Percentiles rank a stretch among this genome's conserved stretches.
These are phyloP conservation scores for Cerioporus squamosus DNA, from an alignment of 1,284 basidiomycete genomes.

Conservation along the genomic window DNA sequence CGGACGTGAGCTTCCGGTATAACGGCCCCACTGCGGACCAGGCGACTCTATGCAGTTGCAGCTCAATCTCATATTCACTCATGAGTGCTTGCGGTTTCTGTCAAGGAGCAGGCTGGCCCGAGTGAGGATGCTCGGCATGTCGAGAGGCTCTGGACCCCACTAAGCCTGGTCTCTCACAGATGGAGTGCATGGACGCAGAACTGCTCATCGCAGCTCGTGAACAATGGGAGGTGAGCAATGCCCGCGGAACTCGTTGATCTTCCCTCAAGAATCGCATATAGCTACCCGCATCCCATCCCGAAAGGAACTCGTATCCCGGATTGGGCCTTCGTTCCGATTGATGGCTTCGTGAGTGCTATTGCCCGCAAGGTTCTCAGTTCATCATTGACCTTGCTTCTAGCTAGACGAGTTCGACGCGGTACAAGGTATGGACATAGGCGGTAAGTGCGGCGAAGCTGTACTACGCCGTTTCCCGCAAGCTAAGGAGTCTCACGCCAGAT, in stretches of 20 bases:
- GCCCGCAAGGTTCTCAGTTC: no score
- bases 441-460: background rate
- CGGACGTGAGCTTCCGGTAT: constrained; percentile 15
- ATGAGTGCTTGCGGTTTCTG: constrained; percentile 46
- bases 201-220: background rate
- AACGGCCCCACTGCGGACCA: constrained; percentile 1
- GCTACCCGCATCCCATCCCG: constrained; percentile 13
- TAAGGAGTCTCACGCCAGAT: background rate
- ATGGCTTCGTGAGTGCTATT: constrained; percentile 1
- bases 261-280: background rate
- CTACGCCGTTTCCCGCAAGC: background rate
- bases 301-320: constrained; percentile 16
- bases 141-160: background rate
- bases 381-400: background rate
- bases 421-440: constrained; percentile 1
- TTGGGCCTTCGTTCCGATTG: constrained; percentile 15
- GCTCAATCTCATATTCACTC: constrained; percentile 44
- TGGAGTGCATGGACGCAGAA: constrained; percentile 27
- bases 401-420: constrained; percentile 5
- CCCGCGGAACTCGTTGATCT: background rate
- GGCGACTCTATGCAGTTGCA: constrained; percentile 41
- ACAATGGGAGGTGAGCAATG: constrained; percentile 3
- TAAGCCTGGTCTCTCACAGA: constrained; percentile 13
- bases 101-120: constrained; percentile 35
- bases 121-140: background rate